Base-by-base conservation (phyloP, 2,329 filamentous ascomycete genomes). In the Penicillium sp. region DNA sequence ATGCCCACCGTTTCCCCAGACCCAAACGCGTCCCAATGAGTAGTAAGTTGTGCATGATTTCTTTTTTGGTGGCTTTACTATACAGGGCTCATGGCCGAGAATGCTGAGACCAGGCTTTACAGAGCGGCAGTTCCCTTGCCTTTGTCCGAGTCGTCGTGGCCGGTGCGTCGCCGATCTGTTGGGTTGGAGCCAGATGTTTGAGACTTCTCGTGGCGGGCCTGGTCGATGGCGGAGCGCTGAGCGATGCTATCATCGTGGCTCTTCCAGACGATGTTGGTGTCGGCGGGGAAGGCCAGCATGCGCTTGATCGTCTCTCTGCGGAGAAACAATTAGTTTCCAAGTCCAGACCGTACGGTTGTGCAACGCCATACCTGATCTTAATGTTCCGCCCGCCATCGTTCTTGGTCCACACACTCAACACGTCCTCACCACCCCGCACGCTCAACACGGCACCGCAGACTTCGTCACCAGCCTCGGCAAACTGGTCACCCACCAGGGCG, bases 361-460 rank as follows among this genome's bases (percentile, higher is more conserved):
- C 48, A 50, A 34, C 11, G 10, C 34, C 87, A 69, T 85, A 96
- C 90, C 94, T 89, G 72, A 99, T 96, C 82, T 96, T 97, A 69
- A 98, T 90, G 76, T 97, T 96, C 71, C 92, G 88, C 63, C 92
- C 92, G 47, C 92, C 94, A 72, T 96, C 91, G 70, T 91, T 95
- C 76, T 92, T 90, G 57, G 93, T 96, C 95, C 95, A 99, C 73
- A 99, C 92, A 79, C 92, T 97, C 76, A 99, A 84, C 63, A 98
- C 96, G 74, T 99, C 95, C 79, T 99, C 95, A 45, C 93, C 94
- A 71, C 93, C 96, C 63, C 95, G 86, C 64, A 99, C 91, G 75
- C 93, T 98, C 45, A 99, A 84, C 34, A 99, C 95, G 56, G 91
- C 92, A 61, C 95, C 95, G 73, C 94, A 99, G 43, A 99, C 90